Evolutionary conservation across 192 early-diverging fungal species (phyloP).

Genomic region (Ambispora gerdemannii): DNA sequence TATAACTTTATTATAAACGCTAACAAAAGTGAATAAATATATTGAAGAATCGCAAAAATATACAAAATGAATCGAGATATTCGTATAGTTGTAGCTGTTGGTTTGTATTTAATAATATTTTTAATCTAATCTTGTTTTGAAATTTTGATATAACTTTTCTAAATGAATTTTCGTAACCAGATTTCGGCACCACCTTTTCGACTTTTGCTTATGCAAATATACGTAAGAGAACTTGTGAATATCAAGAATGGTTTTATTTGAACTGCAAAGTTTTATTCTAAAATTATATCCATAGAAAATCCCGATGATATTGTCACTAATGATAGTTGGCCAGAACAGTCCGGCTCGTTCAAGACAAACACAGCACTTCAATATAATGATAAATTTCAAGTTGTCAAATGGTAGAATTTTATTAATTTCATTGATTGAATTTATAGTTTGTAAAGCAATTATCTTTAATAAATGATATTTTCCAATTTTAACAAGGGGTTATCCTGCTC

Average conservation of each 20-base stretch:
- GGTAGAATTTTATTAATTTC: background rate
- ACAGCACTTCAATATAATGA: conserved; percentile 2
- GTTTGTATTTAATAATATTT: background rate
- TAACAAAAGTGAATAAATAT: no score
- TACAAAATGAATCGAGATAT: background rate
- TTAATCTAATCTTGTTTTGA: background rate
- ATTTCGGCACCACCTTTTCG: conserved; percentile 18
- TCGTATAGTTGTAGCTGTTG: conserved; percentile 5
- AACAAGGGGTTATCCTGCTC: conserved; percentile 1
- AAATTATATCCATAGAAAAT: background rate
- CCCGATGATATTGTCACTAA: background rate
- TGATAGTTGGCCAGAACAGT: background rate
- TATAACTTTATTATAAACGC: no score
- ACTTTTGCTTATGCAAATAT: conserved; percentile 21
- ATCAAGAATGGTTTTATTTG: background rate
- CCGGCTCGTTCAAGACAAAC: background rate
- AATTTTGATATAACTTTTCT: background rate
- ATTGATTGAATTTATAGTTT: background rate
- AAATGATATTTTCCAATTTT: background rate
- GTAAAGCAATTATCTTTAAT: background rate
- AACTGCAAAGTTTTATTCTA: background rate
- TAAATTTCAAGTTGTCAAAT: conserved; percentile 1
- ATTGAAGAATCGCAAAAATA: no score
- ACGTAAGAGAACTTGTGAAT: conserved; percentile 3
- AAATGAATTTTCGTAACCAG: conserved; percentile 2